These are phyloP conservation scores for Russula sp. DNA, from an alignment of 768 basidiomycete species.

Conservation along the genomic window DNA sequence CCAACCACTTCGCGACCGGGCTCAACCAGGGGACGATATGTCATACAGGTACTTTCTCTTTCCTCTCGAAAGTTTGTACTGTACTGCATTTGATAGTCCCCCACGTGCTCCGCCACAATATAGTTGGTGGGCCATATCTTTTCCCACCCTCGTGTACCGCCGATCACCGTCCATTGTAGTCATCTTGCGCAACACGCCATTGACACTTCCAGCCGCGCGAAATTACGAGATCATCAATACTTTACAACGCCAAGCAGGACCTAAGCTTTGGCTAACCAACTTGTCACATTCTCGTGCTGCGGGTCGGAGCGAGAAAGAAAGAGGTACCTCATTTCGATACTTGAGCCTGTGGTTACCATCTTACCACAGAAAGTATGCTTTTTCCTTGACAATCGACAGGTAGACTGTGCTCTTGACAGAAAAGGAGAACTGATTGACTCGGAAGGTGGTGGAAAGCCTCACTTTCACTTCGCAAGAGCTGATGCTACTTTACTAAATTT, in stretches of 20 bases:
- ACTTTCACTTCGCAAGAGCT: too few relatives aligned
- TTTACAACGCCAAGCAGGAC: conserved; percentile 53
- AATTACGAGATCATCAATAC: conserved; percentile 66
- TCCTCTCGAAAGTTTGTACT: not conserved
- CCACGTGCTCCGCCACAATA: not conserved
- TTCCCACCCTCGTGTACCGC: not conserved
- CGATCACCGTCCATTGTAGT: conserved; percentile 34
- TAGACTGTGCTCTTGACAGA: too few relatives aligned
- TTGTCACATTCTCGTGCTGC: too few relatives aligned
- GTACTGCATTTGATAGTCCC: not conserved
- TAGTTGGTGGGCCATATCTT: conserved; percentile 38
- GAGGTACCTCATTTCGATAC: too few relatives aligned
- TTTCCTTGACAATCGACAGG: too few relatives aligned
- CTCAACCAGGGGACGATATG: conserved; percentile 60
- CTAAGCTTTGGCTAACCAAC: conserved; percentile 18
- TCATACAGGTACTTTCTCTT: conserved; percentile 26
- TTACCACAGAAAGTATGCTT: too few relatives aligned
- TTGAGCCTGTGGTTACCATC: too few relatives aligned
- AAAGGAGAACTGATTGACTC: too few relatives aligned
- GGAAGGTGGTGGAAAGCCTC: too few relatives aligned
- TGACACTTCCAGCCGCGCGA: conserved; percentile 49
- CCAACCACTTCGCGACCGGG: conserved; percentile 60
- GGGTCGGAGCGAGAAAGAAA: too few relatives aligned
- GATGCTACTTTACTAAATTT: too few relatives aligned
- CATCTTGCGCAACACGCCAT: conserved; percentile 61